Base-by-base conservation (phyloP, 164 flowering plant species). In the Berberis vulgaris region DNA sequence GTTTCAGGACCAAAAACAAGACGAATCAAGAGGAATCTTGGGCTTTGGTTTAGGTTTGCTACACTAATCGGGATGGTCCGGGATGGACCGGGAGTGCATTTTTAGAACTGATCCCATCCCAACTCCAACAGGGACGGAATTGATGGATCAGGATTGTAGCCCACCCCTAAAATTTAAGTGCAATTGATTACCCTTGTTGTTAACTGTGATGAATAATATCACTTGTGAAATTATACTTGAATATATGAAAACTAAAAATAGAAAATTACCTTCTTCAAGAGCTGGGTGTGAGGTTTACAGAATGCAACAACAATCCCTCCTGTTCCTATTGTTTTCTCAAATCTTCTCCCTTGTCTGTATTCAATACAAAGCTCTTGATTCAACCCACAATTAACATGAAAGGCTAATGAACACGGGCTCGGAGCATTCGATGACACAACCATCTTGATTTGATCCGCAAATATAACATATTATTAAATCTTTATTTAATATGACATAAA, bases 371-470 rank as follows among this genome's bases (percentile, higher is more conserved):
- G 84, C 13, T 89, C 96, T 59, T 89, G 75, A 49, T 81, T 82
- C 81, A 93, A 67, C 42, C 94, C 98, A 77, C 98, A 93, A 63
- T 82, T 82, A 13, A 88, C 89, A 77, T 93, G 97, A 63, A 93
- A 89, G 0, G 78, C 73, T 76, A 84, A 70, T 2, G 58, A 65
- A 67, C 98, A 93, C 50, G 3, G 80, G 78, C 81, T 93, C 96
- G 4, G 98, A 86, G 66, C 97, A 93, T 41, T 86, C 85, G 57
- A 93, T 64, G 6, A 67, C 87, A 67, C 96, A 89, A 4, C 98
- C 98, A 26, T 57, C 71, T 9, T 9, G 26, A 26, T 26, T 63
- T 1, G 74, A 60, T 2, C 69, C 57, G 43, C 98, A 93, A 12
- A 93, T 61, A 64, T 88, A 88, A 41, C 98, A 93, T 2, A 26